A percentile compares a stretch with the other conserved stretches of the same genome.
Evolutionary conservation across 768 basidiomycete species (phyloP).

Genomic region (Cystofilobasidium macerans): DNA sequence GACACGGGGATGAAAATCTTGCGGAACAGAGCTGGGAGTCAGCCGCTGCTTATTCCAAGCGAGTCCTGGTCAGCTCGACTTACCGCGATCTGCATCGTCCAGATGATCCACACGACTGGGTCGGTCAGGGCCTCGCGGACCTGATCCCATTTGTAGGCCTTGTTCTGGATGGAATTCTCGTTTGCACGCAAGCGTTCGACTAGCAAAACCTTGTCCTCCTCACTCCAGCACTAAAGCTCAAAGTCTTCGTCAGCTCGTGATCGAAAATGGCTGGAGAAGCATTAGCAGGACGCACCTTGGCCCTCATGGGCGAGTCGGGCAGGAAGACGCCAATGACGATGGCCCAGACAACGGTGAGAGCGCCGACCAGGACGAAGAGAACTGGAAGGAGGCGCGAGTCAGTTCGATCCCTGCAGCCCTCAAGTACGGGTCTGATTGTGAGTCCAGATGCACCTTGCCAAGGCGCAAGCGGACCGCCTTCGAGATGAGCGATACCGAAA

Average conservation of each 20-base stretch:
- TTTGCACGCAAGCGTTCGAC: slow-evolving; percentile 48
- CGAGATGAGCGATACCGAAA: slow-evolving; percentile 46
- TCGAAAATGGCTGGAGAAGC: too few relatives aligned
- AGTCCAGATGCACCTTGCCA: too few relatives aligned
- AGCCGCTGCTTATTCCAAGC: too few relatives aligned
- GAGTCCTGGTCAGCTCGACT: background rate
- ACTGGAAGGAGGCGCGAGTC: too few relatives aligned
- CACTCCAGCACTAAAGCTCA: slow-evolving; percentile 36
- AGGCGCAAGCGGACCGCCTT: slow-evolving; percentile 41
- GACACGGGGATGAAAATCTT: slow-evolving; percentile 40
- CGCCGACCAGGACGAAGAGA: slow-evolving; percentile 30
- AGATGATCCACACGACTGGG: slow-evolving; percentile 44
- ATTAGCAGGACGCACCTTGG: slow-evolving; percentile 29
- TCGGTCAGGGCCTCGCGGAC: slow-evolving; percentile 45
- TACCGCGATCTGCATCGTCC: slow-evolving; percentile 30
- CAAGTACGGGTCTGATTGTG: too few relatives aligned
- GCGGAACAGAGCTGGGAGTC: background rate
- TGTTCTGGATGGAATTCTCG: slow-evolving; percentile 48
- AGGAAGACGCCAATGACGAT: slow-evolving; percentile 47
- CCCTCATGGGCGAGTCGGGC: slow-evolving; percentile 36
- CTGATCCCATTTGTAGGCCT: slow-evolving; percentile 42
- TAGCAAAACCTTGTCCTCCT: slow-evolving; percentile 45
- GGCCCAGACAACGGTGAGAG: slow-evolving; percentile 45
- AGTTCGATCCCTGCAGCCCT: too few relatives aligned
- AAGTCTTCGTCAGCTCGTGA: slow-evolving; percentile 38